Evolutionary conservation across 2,329 filamentous ascomycete species (phyloP).

Genomic region (Fusarium sulawesiense): DNA sequence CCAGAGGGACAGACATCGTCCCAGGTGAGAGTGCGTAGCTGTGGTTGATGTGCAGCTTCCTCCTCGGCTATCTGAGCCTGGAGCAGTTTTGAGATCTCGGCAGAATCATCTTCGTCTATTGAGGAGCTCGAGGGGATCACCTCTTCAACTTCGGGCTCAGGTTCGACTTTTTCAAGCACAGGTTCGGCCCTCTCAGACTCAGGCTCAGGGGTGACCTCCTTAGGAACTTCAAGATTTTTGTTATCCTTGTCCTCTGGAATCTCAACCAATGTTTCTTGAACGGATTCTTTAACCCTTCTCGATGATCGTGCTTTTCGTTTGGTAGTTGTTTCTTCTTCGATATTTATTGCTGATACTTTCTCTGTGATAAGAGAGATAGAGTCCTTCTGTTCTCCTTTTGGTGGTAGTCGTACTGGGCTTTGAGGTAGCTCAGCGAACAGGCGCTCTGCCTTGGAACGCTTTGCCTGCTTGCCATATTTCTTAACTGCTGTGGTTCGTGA

Average conservation of each 20-base stretch:
- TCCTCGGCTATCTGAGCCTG: conserved; percentile 29
- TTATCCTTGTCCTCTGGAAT: conserved; percentile 7
- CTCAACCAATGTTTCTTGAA: conserved; percentile 26
- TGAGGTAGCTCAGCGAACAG: conserved; percentile 65
- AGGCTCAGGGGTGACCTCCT: conserved; percentile 1
- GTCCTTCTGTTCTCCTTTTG: conserved; percentile 37
- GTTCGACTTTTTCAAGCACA: conserved; percentile 6
- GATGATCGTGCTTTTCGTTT: conserved; percentile 32
- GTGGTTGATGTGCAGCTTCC: conserved; percentile 39
- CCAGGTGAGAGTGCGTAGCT: conserved; percentile 64
- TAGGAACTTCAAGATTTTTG: not conserved
- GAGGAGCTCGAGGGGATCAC: not conserved
- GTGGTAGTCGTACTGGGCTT: conserved; percentile 57
- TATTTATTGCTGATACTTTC: conserved; percentile 49
- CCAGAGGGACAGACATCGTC: conserved; percentile 66
- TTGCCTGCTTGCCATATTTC: conserved; percentile 64
- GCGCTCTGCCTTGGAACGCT: conserved; percentile 59
- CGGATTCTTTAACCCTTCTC: conserved; percentile 7
- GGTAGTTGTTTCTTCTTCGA: conserved; percentile 37
- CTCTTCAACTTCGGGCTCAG: conserved; percentile 6
- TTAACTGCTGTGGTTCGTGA: conserved; percentile 56
- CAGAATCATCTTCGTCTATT: conserved; percentile 8
- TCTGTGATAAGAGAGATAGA: conserved; percentile 51
- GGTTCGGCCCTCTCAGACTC: not conserved
- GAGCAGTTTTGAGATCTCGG: not conserved